A percentile compares a stretch with the other conserved stretches of the same genome.
phyloP scores from a whole-genome alignment of 148 eudicot genomes.

The Chenopodium quinoa region DNA sequence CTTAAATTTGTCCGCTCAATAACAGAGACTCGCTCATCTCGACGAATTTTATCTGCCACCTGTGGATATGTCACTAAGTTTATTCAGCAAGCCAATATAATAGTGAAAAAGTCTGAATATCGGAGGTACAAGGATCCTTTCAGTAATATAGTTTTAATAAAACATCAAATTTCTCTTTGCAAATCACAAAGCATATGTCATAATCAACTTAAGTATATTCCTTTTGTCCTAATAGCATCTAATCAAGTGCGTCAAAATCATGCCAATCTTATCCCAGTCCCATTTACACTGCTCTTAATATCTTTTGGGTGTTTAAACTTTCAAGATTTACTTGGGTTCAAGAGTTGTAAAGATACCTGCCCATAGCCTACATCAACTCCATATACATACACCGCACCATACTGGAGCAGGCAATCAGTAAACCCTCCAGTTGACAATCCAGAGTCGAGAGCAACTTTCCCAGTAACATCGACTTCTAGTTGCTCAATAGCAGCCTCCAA shows the following conservation, averaged over 20 bases:
- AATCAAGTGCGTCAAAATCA: background rate
- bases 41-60: slow-evolving; percentile 97
- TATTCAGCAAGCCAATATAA: background rate
- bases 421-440: slow-evolving; percentile 99
- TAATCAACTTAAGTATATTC: background rate
- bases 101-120: background rate
- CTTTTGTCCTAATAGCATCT: background rate
- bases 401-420: slow-evolving; percentile 94
- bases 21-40: slow-evolving; percentile 74
- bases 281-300: background rate
- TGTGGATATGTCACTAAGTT: slow-evolving; percentile 16
- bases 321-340: background rate
- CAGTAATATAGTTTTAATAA: background rate
- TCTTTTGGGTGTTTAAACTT: background rate
- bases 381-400: slow-evolving; percentile 84
- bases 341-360: slow-evolving; percentile 50
- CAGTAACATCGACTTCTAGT: slow-evolving; percentile 73
- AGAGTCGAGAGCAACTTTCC: slow-evolving; percentile 93
- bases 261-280: background rate
- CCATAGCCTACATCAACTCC: slow-evolving; percentile 99
- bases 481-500: slow-evolving; percentile 96
- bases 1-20: slow-evolving; percentile 91
- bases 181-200: background rate
- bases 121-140: background rate
- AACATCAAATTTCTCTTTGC: background rate